phyloP scores from a whole-genome alignment of 2,329 filamentous ascomycete species.

The Byssoonygena ceratinophila region DNA sequence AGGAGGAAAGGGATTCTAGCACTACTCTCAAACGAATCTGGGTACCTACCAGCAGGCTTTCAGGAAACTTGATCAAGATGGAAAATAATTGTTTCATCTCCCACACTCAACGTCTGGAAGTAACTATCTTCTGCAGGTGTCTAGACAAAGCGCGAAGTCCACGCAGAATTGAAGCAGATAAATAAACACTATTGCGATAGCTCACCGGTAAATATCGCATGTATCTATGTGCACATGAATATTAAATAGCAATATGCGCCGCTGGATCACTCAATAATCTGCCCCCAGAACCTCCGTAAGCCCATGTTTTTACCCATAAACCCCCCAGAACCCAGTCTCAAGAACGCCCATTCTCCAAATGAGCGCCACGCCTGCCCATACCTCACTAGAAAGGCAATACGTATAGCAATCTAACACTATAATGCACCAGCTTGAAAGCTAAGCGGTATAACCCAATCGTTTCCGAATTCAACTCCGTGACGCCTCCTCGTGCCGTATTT shows the following conservation, averaged over 20 bases:
- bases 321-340: not conserved
- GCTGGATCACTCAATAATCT: not conserved
- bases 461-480: constrained; percentile 78
- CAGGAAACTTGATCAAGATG: too few species aligned
- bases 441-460: constrained; percentile 72
- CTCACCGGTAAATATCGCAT: not conserved
- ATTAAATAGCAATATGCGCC: not conserved
- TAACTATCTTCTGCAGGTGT: too few species aligned
- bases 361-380: not conserved
- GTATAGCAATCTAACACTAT: not conserved
- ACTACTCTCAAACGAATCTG: too few species aligned
- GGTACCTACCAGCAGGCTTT: too few species aligned
- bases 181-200: not conserved
- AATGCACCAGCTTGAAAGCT: constrained; percentile 27
- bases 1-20: too few species aligned
- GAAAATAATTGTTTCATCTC: too few species aligned
- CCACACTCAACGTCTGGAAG: too few species aligned
- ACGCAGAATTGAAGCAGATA: not conserved
- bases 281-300: not conserved
- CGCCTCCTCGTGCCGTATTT: constrained; percentile 71
- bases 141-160: too few species aligned
- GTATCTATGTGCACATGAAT: not conserved
- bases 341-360: not conserved
- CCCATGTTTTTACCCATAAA: not conserved
- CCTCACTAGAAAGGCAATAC: not conserved